A percentile compares a stretch with the other conserved stretches of the same genome.
Conservation (phyloP, 2,329 filamentous ascomycete species). For the Pseudogymnoascus sp. region DNA sequence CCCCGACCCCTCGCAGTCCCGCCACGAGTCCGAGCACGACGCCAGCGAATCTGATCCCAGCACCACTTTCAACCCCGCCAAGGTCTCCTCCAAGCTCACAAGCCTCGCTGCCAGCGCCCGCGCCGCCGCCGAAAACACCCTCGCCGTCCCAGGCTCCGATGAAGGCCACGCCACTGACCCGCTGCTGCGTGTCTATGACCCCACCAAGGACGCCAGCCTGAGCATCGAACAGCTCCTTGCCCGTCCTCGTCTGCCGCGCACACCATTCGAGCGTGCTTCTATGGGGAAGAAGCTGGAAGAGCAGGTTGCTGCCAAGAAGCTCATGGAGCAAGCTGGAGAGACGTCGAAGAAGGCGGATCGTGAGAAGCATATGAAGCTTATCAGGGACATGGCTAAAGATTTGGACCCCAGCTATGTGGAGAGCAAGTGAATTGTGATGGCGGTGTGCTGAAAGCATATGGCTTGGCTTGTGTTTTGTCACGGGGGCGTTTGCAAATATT, state of each 20-base stretch:
- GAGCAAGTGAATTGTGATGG: not conserved
- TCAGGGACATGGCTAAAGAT: not conserved
- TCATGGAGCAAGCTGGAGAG: not conserved
- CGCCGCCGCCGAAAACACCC: not conserved
- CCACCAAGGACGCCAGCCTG: not conserved
- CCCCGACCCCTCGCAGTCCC: not conserved
- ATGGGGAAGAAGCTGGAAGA: not conserved
- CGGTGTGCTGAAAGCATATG: not conserved
- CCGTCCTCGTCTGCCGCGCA: not conserved
- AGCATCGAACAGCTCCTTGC: slow-evolving; percentile 8
- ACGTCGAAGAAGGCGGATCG: not conserved
- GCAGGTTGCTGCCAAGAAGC: not conserved
- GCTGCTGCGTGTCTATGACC: slow-evolving; percentile 7
- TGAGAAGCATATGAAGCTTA: not conserved
- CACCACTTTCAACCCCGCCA: not conserved
- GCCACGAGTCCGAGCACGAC: not conserved
- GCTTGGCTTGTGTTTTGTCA: not conserved
- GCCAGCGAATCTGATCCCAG: not conserved
- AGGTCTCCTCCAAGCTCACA: not conserved
- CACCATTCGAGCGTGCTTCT: not conserved
- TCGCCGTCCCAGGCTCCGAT: not conserved
- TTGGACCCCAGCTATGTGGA: not conserved
- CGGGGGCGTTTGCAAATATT: not conserved
- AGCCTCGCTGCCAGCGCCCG: not conserved
- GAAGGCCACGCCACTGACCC: not conserved